Percentiles rank a stretch among this genome's conserved stretches.
phyloP scores from a whole-genome alignment of 2,329 filamentous ascomycete species.

The Blastomyces gilchristii region DNA sequence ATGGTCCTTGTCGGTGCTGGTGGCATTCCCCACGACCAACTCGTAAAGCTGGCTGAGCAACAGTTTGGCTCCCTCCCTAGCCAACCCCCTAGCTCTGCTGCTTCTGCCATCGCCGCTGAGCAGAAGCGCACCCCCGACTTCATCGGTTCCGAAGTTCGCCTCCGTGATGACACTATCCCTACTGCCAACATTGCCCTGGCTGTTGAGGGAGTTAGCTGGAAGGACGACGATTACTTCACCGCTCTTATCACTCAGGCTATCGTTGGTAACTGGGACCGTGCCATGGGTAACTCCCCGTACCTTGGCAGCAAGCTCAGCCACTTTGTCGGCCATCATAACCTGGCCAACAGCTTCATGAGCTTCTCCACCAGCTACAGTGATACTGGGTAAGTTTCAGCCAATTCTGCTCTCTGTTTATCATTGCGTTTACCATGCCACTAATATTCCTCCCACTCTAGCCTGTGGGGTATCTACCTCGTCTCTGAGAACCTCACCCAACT shows the following conservation, averaged over 20 bases:
- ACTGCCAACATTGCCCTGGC: slow-evolving; percentile 97
- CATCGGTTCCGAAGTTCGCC: slow-evolving; percentile 87
- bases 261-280: slow-evolving; percentile 98
- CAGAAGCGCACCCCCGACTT: slow-evolving; percentile 87
- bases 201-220: slow-evolving; percentile 99
- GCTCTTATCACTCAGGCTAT: slow-evolving; percentile 96
- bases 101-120: slow-evolving; percentile 59
- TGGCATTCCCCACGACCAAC: slow-evolving; percentile 83
- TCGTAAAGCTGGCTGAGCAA: slow-evolving; percentile 94
- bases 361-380: slow-evolving; percentile 99
- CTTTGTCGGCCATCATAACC: slow-evolving; percentile 84
- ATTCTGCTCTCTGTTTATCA: not conserved
- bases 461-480: slow-evolving; percentile 99
- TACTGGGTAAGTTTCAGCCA: slow-evolving; percentile 66
- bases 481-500: slow-evolving; percentile 77
- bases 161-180: slow-evolving; percentile 91
- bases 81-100: slow-evolving; percentile 62
- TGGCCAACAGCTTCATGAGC: slow-evolving; percentile 99
- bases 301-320: slow-evolving; percentile 96
- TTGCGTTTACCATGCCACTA: not conserved
- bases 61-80: slow-evolving; percentile 74
- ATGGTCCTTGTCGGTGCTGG: slow-evolving; percentile 97
- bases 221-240: slow-evolving; percentile 98
- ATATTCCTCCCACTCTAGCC: slow-evolving; percentile 44
- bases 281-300: slow-evolving; percentile 94